Evolutionary conservation across 352 stramenopile genomes (phyloP), one percentile per base, ranked within the genome.

Genomic region (Globisporangium nodosum): DNA sequence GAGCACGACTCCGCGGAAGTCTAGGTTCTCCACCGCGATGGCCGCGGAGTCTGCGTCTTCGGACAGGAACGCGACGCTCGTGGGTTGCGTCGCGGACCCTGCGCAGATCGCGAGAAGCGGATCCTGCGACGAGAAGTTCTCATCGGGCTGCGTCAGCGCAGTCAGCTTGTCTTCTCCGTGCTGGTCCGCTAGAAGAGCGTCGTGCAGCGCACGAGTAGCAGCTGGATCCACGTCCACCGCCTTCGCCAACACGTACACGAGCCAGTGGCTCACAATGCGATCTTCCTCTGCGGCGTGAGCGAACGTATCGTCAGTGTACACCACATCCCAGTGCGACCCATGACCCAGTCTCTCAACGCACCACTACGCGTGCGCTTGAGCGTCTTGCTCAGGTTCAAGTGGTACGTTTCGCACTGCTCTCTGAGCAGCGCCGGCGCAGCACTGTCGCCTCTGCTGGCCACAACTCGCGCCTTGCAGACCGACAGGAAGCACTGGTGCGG

Each of bases 401-500:
- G 74, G 37, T 87, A 90, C 46, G 79, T 87, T 52, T 79, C 70
- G 18, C 65, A 84, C 21, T 61, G 64, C 18, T 62, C 71, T 7
- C 39, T 49, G 33, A 73, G 49, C n/a, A 79, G 56, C 3, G 8
- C 24, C 1, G 21, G 21, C n/a, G n/a, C 45, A 2, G 8, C 2
- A 3, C 45, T 12, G 8, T 21, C 20, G 43, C 11, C 43, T 49
- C n/a, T 4, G 33, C 6, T 11, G 33, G 16, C 24, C 20, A 39
- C 20, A 3, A 55, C 49, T 2, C 43, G 42, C 43, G 69, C 66
- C 24, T 63, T 67, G 33, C 78, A 89, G 5, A 90, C 61, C 15
- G 79, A 88, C 52, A 90, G 53, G 50, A 94, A 92, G 37, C 70
- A 84, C 57, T 90, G 74, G 51, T 92, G 78, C 15, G 70, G 63